These are phyloP conservation scores for Diaporthe velutina DNA, from an alignment of 2,329 filamentous ascomycete species.

Conservation along the genomic window DNA sequence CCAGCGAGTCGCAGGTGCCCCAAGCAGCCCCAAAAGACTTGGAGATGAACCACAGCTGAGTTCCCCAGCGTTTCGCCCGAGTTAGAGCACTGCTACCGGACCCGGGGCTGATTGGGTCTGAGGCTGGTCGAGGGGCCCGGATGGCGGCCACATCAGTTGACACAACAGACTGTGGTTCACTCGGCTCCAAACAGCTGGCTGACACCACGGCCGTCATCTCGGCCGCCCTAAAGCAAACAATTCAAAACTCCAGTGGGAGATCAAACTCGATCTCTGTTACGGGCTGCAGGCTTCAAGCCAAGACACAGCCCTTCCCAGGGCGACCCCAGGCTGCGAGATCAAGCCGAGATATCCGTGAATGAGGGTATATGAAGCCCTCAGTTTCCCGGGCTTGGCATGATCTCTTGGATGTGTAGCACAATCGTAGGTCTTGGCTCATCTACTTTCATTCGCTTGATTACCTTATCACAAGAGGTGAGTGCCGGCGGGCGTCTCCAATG, in stretches of 20 bases:
- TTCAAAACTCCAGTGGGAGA: constrained; percentile 9
- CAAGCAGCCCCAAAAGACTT: background rate
- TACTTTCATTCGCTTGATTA: background rate
- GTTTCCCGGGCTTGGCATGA: background rate
- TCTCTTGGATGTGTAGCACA: background rate
- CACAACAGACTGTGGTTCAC: background rate
- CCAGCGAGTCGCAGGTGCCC: background rate
- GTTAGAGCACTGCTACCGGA: constrained; percentile 3
- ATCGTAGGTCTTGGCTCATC: background rate
- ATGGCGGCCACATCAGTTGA: constrained; percentile 9
- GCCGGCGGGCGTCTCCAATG: too few relatives aligned
- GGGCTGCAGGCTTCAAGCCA: background rate
- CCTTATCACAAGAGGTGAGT: constrained; percentile 4
- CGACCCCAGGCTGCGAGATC: background rate
- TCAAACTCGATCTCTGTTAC: constrained; percentile 5
- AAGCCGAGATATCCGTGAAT: background rate
- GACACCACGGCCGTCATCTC: background rate
- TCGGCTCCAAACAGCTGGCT: background rate
- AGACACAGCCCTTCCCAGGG: background rate
- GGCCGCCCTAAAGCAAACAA: background rate
- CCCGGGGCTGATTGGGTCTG: constrained; percentile 17
- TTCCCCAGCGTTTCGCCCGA: background rate
- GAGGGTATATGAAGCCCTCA: background rate
- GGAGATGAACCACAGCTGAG: background rate
- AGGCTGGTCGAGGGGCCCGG: background rate